Percentiles rank a stretch among this genome's conserved stretches.
phyloP scores from a whole-genome alignment of 2,329 filamentous ascomycete species.

The Calonectria honghensis region DNA sequence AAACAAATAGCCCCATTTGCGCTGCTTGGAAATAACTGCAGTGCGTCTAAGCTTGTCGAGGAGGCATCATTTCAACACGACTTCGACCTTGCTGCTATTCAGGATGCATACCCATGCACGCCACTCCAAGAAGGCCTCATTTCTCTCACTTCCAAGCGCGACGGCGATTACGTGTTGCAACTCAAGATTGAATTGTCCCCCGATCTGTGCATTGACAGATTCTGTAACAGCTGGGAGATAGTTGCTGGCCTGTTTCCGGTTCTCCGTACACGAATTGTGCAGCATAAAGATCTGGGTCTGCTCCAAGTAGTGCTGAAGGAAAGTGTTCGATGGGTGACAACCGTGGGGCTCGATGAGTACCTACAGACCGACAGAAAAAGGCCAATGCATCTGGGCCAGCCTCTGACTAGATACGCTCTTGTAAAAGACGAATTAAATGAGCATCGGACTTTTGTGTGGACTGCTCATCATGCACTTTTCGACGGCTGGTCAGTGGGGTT shows the following conservation, averaged over 20 bases:
- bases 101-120: conserved; percentile 61
- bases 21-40: background rate
- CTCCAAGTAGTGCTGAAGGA: conserved; percentile 37
- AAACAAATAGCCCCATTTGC: background rate
- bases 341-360: conserved; percentile 8
- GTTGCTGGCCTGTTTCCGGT: conserved; percentile 51
- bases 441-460: conserved; percentile 48
- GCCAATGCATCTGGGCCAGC: conserved; percentile 36
- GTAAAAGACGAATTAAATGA: background rate
- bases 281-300: conserved; percentile 13
- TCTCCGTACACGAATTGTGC: conserved; percentile 60
- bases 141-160: conserved; percentile 51
- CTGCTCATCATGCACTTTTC: conserved; percentile 56
- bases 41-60: background rate
- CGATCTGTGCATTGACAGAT: conserved; percentile 24
- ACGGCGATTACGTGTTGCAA: conserved; percentile 47
- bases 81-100: conserved; percentile 32
- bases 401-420: conserved; percentile 30
- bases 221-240: conserved; percentile 43
- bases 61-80: background rate
- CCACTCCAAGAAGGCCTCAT: conserved; percentile 60
- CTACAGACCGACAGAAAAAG: conserved; percentile 17
- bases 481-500: conserved; percentile 55
- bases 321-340: conserved; percentile 18
- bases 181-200: conserved; percentile 39